These are phyloP conservation scores for Hypsizygus marmoreus DNA, from an alignment of 768 basidiomycete species.

Conservation along the genomic window DNA sequence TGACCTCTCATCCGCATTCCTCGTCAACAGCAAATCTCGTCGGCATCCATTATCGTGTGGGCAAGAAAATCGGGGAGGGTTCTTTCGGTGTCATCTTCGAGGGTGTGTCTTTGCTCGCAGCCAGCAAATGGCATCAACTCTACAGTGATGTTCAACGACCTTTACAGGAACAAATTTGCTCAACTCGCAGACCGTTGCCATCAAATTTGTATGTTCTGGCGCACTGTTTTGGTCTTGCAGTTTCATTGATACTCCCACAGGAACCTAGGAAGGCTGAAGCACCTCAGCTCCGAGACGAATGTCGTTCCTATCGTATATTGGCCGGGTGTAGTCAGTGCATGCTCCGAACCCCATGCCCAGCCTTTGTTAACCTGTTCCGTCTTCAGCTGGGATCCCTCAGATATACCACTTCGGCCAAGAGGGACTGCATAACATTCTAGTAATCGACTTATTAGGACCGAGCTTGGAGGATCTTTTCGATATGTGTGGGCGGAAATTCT, in stretches of 20 bases:
- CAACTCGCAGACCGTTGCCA: conserved; percentile 98
- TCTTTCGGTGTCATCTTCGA: conserved; percentile 97
- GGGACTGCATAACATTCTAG: conserved; percentile 96
- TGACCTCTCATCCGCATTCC: conserved; percentile 61
- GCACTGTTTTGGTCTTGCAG: too few species aligned
- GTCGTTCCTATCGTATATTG: conserved; percentile 92
- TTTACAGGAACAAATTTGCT: conserved; percentile 88
- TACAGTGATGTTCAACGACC: conserved; percentile 6
- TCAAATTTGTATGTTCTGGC: conserved; percentile 90
- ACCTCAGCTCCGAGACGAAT: conserved; percentile 97
- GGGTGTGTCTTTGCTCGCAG: conserved; percentile 43
- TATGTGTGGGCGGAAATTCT: conserved; percentile 98
- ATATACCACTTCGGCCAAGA: conserved; percentile 99
- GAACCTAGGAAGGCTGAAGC: conserved; percentile 95
- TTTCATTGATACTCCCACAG: conserved; percentile 41
- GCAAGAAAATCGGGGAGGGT: conserved; percentile 99
- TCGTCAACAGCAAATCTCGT: conserved; percentile 77
- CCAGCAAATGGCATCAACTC: conserved; percentile 1
- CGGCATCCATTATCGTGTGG: conserved; percentile 96
- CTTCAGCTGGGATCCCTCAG: conserved; percentile 91
- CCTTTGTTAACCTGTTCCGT: conserved; percentile 21
- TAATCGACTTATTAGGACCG: conserved; percentile 96
- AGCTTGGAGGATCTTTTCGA: conserved; percentile 98
- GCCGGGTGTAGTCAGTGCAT: conserved; percentile 80
- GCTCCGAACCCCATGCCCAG: conserved; percentile 7